phyloP scores from a whole-genome alignment of 2,329 filamentous ascomycete genomes.

The Fusarium veterinarium region DNA sequence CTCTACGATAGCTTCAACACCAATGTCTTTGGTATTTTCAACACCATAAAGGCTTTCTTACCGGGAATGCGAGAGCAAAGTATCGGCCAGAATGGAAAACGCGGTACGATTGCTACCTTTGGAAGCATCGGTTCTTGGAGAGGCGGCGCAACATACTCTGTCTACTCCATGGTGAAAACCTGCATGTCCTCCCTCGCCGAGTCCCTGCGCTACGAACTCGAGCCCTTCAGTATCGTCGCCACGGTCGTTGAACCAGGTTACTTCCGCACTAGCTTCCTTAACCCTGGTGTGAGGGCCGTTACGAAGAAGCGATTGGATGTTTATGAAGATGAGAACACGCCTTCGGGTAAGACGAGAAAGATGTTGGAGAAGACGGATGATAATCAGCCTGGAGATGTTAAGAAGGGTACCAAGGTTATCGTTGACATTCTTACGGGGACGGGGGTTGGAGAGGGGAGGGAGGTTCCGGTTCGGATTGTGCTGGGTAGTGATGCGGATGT shows the following conservation, averaged over 20 bases:
- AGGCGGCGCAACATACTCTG: conserved; percentile 51
- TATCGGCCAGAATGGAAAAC: conserved; percentile 37
- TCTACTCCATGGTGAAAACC: conserved; percentile 60
- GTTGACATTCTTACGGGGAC: conserved; percentile 66
- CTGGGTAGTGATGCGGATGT: conserved; percentile 64
- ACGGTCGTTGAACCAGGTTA: conserved; percentile 62
- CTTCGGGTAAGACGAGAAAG: conserved; percentile 45
- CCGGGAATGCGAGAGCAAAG: conserved; percentile 58
- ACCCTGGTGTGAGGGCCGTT: conserved; percentile 45
- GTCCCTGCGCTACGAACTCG: conserved; percentile 56
- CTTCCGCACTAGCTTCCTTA: conserved; percentile 64
- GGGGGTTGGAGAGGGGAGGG: conserved; percentile 59
- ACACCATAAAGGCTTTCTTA: conserved; percentile 60
- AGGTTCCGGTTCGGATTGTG: conserved; percentile 64
- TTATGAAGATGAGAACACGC: conserved; percentile 47
- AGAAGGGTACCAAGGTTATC: conserved; percentile 63
- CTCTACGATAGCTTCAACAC: conserved; percentile 58
- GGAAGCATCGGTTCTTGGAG: conserved; percentile 60
- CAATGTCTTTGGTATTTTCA: conserved; percentile 65
- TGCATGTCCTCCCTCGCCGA: conserved; percentile 59
- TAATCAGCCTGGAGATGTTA: conserved; percentile 66
- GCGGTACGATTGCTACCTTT: conserved; percentile 56
- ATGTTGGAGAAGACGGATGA: conserved; percentile 53
- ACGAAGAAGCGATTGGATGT: conserved; percentile 48
- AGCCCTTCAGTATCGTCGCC: conserved; percentile 57